These are phyloP conservation scores for Scedosporium apiospermum DNA, from an alignment of 2,329 filamentous ascomycete genomes.

Conservation along the genomic window DNA sequence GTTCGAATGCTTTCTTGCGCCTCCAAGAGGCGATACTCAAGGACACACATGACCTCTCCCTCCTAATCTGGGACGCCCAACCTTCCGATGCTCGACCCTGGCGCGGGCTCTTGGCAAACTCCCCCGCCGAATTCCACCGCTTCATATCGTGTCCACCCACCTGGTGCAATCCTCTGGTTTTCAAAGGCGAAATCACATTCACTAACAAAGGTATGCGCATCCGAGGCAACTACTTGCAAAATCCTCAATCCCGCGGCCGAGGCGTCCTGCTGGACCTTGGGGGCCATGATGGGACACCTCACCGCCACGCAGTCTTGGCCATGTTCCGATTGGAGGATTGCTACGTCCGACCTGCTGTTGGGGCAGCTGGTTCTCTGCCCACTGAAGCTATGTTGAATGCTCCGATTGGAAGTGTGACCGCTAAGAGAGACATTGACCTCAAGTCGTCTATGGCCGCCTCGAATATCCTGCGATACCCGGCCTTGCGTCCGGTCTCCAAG, in stretches of 20 bases:
- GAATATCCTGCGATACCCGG: not conserved
- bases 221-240: not conserved
- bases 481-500: not conserved
- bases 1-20: slow-evolving; percentile 20
- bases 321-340: not conserved
- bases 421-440: not conserved
- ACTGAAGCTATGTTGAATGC: not conserved
- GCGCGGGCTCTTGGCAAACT: not conserved
- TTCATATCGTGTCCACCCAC: not conserved
- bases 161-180: not conserved
- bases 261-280: slow-evolving; percentile 1
- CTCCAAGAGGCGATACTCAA: slow-evolving; percentile 25
- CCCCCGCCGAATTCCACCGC: not conserved
- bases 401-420: not conserved
- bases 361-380: not conserved
- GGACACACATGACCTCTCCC: slow-evolving; percentile 21
- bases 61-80: slow-evolving; percentile 18
- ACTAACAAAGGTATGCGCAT: not conserved
- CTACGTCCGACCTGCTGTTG: not conserved
- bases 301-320: not conserved
- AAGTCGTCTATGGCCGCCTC: not conserved
- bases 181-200: not conserved
- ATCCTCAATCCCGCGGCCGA: not conserved
- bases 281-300: not conserved
- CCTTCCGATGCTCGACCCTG: not conserved